Base-by-base conservation (phyloP, 108 stramenopile species). In the Schizochytrium sp. region DNA sequence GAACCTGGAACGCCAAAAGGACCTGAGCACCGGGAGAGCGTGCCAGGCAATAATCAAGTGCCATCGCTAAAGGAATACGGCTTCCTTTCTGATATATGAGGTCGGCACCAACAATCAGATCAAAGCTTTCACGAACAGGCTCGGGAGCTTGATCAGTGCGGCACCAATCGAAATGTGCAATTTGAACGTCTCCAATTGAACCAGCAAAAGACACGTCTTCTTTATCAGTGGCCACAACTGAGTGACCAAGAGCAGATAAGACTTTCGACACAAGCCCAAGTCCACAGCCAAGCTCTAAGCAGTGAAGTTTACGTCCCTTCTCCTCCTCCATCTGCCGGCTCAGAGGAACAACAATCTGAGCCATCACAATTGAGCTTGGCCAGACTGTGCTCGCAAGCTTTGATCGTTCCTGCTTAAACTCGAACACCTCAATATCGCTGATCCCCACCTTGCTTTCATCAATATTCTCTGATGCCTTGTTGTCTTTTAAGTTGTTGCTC, bases 41-140 rank as follows among this genome's bases (percentile, higher is more conserved):
- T 42, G 61, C 38, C 4, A 64, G 5, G 61, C 61, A 64, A 42
- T 19, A 64, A 4, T 64, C 61, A 42, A 64, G 61, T 0, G 61
- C 61, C 61, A 64, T 64, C 8, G 19, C 61, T 4, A 64, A 13
- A 0, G 61, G 17, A 7, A 64, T 7, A 42, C 42, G 61, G 19
- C 61, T 64, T 42, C 41, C 61, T n/a, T 64, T 64, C 19, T 64
- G 61, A 13, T 64, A 64, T 7, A 64, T 7, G 19, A 64, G 61
- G 61, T 64, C 61, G 61, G 61, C 61, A 42, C 61, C 61, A n/a
- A 64, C 61, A 64, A 64, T 64, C 4, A 64, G 19, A 42, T 64
- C 61, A 13, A 64, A 64, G 4, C 19, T 42, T 10, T n/a, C 41
- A 0, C 12, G 61, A 4, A 64, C 61, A 5, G 38, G 8, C 42